Evolutionary conservation across 306 rosid genomes (phyloP), one percentile per base, ranked within the genome.

Genomic region (Lotus japonicus): DNA sequence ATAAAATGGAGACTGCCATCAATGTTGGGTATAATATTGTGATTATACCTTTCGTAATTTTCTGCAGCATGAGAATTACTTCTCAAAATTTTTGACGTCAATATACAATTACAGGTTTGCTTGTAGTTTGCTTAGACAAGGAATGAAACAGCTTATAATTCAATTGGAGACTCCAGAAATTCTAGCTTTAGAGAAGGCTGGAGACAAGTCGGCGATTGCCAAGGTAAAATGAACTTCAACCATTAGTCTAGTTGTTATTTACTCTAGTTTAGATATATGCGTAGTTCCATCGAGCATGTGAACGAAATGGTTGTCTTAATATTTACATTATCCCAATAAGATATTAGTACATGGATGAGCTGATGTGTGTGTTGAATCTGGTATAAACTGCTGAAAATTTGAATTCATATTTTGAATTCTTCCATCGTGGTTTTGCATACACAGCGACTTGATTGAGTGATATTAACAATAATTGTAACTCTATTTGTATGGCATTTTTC

Each of bases 1-100:
- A 95, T 73, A 95, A 95, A 79, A 88, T 95, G 97, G 99, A 95
- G 89, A 95, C 99, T 57, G 99, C 99, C 64, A 84, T 91, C 76
- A 95, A 95, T 79, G 84, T 95, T 65, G 97, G 99, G 98, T 92
- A 89, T 77, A 72, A 60, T 66, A 23, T 67, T 54, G 36, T 76
- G 31, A 38, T 55, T 64, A 46, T 70, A 10, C 44, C 2, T 4
- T 68, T 66, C 38, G 19, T 36, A 26, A n/a, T 65, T 68, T 11
- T 26, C 54, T 68, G 53, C 70, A 31, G 51, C 17, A 9, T 55
- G 68, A 53, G 19, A 57, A 13, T 60, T 71, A 38, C 18, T 54
- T 70, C 49, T 64, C 45, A 19, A 64, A 75, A 63, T 77, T 33
- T 67, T 79, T 87, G 50, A 87, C 83, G 64, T 52, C 53, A 49